phyloP scores from a whole-genome alignment of 2,329 filamentous ascomycete genomes.

The Cladophialophora yegresii region DNA sequence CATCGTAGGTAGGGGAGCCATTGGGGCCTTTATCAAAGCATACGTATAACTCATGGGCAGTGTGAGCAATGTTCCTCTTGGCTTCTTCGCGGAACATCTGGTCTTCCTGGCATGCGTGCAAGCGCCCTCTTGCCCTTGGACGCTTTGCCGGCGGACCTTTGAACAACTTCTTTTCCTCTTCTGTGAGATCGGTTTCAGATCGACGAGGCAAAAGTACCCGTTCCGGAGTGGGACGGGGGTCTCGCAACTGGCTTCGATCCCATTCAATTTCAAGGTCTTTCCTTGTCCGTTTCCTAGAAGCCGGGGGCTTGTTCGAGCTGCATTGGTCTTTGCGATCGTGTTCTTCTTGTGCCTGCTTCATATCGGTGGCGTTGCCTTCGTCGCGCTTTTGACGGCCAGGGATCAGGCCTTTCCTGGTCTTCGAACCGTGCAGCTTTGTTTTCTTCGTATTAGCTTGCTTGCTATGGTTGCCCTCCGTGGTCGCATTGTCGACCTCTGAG shows the following conservation, averaged over 20 bases:
- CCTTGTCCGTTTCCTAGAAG: slow-evolving; percentile 1
- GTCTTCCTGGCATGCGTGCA: slow-evolving; percentile 6
- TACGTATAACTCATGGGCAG: slow-evolving; percentile 12
- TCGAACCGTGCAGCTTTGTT: not conserved
- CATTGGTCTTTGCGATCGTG: not conserved
- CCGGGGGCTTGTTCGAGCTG: not conserved
- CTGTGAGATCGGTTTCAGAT: not conserved
- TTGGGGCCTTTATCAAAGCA: slow-evolving; percentile 20
- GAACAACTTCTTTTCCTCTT: slow-evolving; percentile 10
- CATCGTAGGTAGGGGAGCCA: slow-evolving; percentile 24
- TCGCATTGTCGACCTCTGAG: not conserved
- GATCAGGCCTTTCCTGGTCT: not conserved
- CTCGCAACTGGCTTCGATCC: slow-evolving; percentile 7
- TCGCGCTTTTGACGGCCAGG: not conserved
- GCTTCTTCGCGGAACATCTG: slow-evolving; percentile 2
- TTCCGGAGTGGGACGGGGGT: slow-evolving; percentile 4
- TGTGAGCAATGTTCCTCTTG: not conserved
- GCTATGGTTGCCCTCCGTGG: not conserved
- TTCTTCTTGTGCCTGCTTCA: not conserved
- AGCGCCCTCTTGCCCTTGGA: slow-evolving; percentile 2
- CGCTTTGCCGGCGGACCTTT: slow-evolving; percentile 5
- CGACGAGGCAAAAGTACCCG: slow-evolving; percentile 6
- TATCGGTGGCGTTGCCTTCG: not conserved
- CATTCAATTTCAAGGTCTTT: slow-evolving; percentile 13
- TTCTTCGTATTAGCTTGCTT: not conserved